These are phyloP conservation scores for Sporodiniella umbellata DNA, from an alignment of 371 early-diverging fungal species.

Conservation along the genomic window DNA sequence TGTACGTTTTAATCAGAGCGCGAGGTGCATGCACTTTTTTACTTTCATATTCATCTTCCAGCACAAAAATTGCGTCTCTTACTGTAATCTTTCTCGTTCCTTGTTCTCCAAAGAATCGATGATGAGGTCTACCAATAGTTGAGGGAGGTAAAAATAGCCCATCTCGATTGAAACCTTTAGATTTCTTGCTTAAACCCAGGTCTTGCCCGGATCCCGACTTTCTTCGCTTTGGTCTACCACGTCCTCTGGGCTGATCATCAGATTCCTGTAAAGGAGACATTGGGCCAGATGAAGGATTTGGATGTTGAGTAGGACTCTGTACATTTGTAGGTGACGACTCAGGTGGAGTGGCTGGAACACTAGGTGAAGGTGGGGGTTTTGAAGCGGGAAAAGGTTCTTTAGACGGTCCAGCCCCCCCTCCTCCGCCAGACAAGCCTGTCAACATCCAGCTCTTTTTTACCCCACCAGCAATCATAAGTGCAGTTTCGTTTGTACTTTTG, in stretches of 20 bases:
- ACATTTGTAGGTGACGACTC: slow-evolving; percentile 10
- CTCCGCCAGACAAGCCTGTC: slow-evolving; percentile 29
- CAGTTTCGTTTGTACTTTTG: slow-evolving; percentile 70
- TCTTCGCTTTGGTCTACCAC: slow-evolving; percentile 35
- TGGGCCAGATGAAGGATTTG: neutral
- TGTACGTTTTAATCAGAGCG: slow-evolving; percentile 60
- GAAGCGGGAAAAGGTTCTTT: slow-evolving; percentile 10
- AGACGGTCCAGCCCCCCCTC: neutral
- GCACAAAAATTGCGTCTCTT: slow-evolving; percentile 68
- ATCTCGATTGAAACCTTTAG: slow-evolving; percentile 16
- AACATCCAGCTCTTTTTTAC: slow-evolving; percentile 76
- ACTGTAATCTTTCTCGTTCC: slow-evolving; percentile 58
- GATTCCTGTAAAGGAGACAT: neutral
- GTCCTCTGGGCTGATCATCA: slow-evolving; percentile 37
- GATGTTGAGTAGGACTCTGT: slow-evolving; percentile 1
- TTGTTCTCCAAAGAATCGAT: slow-evolving; percentile 33
- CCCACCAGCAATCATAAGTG: slow-evolving; percentile 71
- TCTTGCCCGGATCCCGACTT: slow-evolving; percentile 20
- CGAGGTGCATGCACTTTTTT: slow-evolving; percentile 51
- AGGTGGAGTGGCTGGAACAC: slow-evolving; percentile 1
- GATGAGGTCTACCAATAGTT: slow-evolving; percentile 30
- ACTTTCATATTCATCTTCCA: slow-evolving; percentile 66
- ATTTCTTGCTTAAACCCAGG: slow-evolving; percentile 7
- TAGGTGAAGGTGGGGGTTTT: slow-evolving; percentile 11
- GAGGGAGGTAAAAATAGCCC: slow-evolving; percentile 38